Evolutionary conservation across 129 eudicot genomes (phyloP).

Genomic region (Escallonia herrerae): DNA sequence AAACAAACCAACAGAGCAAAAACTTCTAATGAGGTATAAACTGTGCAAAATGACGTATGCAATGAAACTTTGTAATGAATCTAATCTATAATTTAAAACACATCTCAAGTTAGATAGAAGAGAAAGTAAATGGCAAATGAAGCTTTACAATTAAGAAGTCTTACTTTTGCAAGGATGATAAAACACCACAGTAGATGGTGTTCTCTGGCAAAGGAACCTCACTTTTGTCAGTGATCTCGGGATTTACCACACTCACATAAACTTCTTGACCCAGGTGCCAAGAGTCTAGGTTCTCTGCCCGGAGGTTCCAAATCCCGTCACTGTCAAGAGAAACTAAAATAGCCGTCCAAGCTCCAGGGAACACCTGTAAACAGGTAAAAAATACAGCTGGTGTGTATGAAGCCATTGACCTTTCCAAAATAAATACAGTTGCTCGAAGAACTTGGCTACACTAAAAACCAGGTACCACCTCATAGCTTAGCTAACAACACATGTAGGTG

Average conservation of each 20-base stretch:
- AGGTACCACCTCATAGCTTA: too few species aligned
- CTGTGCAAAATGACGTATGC: too few species aligned
- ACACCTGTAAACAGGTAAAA: constrained; percentile 50
- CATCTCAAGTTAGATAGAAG: too few species aligned
- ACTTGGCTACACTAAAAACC: too few species aligned
- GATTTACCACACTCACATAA: constrained; percentile 78
- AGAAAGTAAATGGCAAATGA: neutral
- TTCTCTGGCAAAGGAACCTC: constrained; percentile 73
- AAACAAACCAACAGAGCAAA: too few species aligned
- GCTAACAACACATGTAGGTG: too few species aligned
- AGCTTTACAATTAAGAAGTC: constrained; percentile 7
- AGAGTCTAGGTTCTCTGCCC: constrained; percentile 82
- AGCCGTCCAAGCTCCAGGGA: constrained; percentile 96
- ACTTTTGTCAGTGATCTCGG: constrained; percentile 52
- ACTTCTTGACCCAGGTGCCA: constrained; percentile 97
- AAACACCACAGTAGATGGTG: constrained; percentile 75
- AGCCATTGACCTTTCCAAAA: too few species aligned
- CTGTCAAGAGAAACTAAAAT: constrained; percentile 81
- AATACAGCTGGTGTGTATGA: too few species aligned
- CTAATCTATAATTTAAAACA: neutral
- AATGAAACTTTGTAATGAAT: too few species aligned
- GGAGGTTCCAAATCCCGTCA: constrained; percentile 91
- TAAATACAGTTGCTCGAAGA: too few species aligned
- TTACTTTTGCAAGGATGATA: constrained; percentile 83
- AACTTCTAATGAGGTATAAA: too few species aligned